Base-by-base conservation (phyloP, 192 early-diverging fungal species). In the Kickxella alabastrina region DNA sequence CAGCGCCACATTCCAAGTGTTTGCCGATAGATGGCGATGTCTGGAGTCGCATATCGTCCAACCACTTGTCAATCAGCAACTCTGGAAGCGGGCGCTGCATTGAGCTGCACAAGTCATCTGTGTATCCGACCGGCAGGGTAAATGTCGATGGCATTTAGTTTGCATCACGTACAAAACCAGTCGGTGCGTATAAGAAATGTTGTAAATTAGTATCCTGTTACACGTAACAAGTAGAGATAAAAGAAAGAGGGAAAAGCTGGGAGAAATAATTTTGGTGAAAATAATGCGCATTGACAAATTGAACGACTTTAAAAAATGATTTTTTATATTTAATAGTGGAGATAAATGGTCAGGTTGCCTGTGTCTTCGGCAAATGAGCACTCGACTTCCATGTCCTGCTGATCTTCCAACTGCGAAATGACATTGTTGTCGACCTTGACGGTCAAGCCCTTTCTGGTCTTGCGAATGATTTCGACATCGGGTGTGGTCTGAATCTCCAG, bases 341-440 rank as follows among this genome's bases (percentile, higher is more conserved):
- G 53, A 22, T 55, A 59, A 8, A 75, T 63, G 6, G 65, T 66
- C 49, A 68, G 48, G 14, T 57, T 57, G 22, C 72, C 72, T 13
- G 60, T 64, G 27, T 75, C 60, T 4, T 44, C 35, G n/a, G 65
- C 60, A 57, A 75, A 68, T 40, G 52, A 52, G 50, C 72, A 68
- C 40, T 67, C 62, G 12, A 89, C 75, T 5, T 80, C 79, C 76
- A 87, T 87, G 42, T 76, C 77, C 29, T 81, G 73, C 64, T 86
- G 82, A 41, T 87, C 85, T 5, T 70, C 54, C 54, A 89, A 81
- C 50, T 83, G 78, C 12, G 64, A 43, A 13, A 87, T 60, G 18
- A 83, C 74, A 21, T 56, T 59, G 59, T 87, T 84, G 46, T 86
- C 83, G 7, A 84, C 65, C 15, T 58, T 59, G 6, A 85, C 77